Percentiles rank a stretch among this genome's conserved stretches.
Conservation (phyloP, 768 basidiomycete species). For the Mycena floridula region DNA sequence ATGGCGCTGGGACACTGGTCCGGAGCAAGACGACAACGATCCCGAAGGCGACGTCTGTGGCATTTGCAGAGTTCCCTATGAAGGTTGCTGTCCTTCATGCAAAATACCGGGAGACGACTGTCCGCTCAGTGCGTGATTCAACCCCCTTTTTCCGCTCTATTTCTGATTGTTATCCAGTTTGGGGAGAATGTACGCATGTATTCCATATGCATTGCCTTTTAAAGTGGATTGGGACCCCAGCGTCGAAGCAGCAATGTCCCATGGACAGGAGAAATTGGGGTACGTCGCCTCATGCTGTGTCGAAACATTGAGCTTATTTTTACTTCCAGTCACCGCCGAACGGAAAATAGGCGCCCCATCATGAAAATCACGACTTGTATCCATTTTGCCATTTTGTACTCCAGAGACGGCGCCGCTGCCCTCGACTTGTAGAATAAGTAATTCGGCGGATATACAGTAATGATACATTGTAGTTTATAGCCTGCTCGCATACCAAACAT, state of each 20-base stretch:
- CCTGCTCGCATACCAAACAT: slow-evolving; percentile 2
- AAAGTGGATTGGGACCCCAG: slow-evolving; percentile 89
- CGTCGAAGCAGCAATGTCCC: slow-evolving; percentile 95
- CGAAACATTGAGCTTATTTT: neutral
- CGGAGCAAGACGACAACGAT: slow-evolving; percentile 32
- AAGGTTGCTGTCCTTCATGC: slow-evolving; percentile 93
- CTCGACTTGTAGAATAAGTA: neutral
- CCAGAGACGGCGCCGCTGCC: neutral
- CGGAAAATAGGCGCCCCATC: slow-evolving; percentile 31
- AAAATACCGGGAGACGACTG: slow-evolving; percentile 97
- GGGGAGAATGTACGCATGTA: slow-evolving; percentile 96
- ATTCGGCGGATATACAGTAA: slow-evolving; percentile 12
- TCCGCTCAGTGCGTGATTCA: slow-evolving; percentile 64
- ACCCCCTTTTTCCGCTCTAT: slow-evolving; percentile 7
- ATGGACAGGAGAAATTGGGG: slow-evolving; percentile 96
- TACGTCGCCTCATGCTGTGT: slow-evolving; percentile 29
- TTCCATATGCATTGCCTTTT: slow-evolving; percentile 99
- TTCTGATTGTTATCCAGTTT: slow-evolving; percentile 53
- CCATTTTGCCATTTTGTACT: neutral
- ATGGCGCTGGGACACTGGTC: slow-evolving; percentile 77
- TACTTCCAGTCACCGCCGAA: slow-evolving; percentile 43
- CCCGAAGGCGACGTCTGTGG: slow-evolving; percentile 66
- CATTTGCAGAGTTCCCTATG: slow-evolving; percentile 87
- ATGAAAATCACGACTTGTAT: neutral
- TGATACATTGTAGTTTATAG: slow-evolving; percentile 22